phyloP scores from a whole-genome alignment of 2,329 filamentous ascomycete species.

The Setomelanomma holmii region DNA sequence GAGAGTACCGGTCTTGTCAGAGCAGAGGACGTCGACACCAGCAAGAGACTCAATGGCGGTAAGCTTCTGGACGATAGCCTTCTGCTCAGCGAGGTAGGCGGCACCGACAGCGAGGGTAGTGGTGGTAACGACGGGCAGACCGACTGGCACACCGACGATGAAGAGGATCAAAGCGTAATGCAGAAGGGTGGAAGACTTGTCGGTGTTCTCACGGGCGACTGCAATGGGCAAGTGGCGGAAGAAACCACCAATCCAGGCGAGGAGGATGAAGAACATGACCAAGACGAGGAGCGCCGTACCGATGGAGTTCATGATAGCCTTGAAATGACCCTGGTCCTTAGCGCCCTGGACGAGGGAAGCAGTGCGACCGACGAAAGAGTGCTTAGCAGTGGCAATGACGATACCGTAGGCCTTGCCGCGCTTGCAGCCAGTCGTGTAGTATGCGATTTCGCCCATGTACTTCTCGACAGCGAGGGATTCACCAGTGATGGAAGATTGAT shows the following conservation, averaged over 20 bases:
- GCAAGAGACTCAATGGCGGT: slow-evolving; percentile 74
- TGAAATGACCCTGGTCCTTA: slow-evolving; percentile 70
- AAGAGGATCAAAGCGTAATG: slow-evolving; percentile 59
- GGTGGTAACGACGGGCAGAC: slow-evolving; percentile 78
- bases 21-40: slow-evolving; percentile 78
- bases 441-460: slow-evolving; percentile 77
- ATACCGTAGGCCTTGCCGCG: slow-evolving; percentile 78
- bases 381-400: slow-evolving; percentile 70
- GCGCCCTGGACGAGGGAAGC: slow-evolving; percentile 77
- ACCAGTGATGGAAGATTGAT: slow-evolving; percentile 82
- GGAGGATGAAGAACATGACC: slow-evolving; percentile 79
- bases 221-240: slow-evolving; percentile 73
- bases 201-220: slow-evolving; percentile 59
- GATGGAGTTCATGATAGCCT: slow-evolving; percentile 84
- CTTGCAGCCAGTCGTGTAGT: slow-evolving; percentile 84
- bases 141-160: slow-evolving; percentile 80
- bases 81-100: slow-evolving; percentile 77
- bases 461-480: slow-evolving; percentile 81
- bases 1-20: slow-evolving; percentile 81
- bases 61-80: slow-evolving; percentile 81
- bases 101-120: slow-evolving; percentile 79
- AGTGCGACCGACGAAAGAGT: slow-evolving; percentile 79
- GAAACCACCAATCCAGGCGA: slow-evolving; percentile 80
- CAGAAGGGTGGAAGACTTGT: slow-evolving; percentile 66
- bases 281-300: slow-evolving; percentile 76